Percentiles rank a stretch among this genome's conserved stretches.
Conservation (phyloP, 2,329 filamentous ascomycete genomes). For the Kalaharituber pfeilii region DNA sequence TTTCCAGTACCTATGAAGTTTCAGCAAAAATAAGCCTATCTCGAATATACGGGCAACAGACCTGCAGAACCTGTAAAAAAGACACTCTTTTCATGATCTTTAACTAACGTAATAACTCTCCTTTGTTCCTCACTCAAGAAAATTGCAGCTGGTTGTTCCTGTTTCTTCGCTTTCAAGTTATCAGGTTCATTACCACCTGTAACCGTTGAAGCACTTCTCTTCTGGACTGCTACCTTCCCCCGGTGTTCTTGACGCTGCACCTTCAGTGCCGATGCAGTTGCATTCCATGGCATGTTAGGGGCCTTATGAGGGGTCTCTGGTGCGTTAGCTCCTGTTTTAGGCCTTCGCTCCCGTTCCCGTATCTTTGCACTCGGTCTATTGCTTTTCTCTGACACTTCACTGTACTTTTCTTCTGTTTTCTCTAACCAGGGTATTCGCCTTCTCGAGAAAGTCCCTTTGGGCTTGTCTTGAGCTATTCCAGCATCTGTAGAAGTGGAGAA, state of each 20-base stretch:
- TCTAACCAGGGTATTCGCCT: not conserved
- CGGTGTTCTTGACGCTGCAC: conserved; percentile 3
- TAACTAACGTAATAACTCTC: conserved; percentile 65
- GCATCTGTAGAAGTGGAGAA: not conserved
- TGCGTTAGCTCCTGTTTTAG: not conserved
- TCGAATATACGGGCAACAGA: conserved; percentile 23
- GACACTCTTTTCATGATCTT: conserved; percentile 65
- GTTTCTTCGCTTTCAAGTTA: not conserved
- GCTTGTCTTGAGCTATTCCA: not conserved
- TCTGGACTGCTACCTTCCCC: conserved; percentile 10
- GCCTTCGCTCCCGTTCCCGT: not conserved
- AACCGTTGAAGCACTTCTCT: conserved; percentile 6
- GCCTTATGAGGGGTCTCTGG: not conserved
- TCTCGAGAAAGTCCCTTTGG: not conserved
- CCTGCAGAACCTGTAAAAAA: conserved; percentile 96
- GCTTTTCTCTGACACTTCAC: not conserved
- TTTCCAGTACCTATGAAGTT: conserved; percentile 57
- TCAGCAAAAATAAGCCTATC: not conserved
- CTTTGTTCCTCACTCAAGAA: conserved; percentile 74
- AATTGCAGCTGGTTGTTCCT: conserved; percentile 32
- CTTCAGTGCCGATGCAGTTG: conserved; percentile 12
- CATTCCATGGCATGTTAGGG: conserved; percentile 6
- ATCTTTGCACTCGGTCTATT: not conserved
- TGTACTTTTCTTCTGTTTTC: not conserved
- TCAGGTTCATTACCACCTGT: not conserved